These are phyloP conservation scores for Pilaira anomala DNA, from an alignment of 192 early-diverging fungal genomes.

Conservation along the genomic window DNA sequence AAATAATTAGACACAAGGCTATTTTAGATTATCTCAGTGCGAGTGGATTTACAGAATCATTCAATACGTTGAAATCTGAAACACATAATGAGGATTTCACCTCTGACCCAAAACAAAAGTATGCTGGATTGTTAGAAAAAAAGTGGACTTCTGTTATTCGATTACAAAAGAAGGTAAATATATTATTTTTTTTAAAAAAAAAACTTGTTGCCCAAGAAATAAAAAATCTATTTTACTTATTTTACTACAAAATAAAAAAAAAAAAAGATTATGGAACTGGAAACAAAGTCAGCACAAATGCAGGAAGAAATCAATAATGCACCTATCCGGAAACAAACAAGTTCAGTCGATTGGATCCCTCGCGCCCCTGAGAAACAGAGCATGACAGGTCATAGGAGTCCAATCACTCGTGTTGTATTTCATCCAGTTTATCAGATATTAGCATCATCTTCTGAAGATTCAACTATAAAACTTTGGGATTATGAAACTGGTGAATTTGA, in stretches of 20 bases:
- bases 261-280: constrained; percentile 84
- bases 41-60: constrained; percentile 67
- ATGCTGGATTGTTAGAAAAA: constrained; percentile 78
- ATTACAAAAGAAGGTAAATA: constrained; percentile 79
- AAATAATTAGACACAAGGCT: constrained; percentile 60
- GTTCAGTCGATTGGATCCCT: constrained; percentile 75
- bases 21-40: constrained; percentile 87
- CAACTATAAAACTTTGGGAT: constrained; percentile 91
- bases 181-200: background rate
- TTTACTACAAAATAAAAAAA: background rate
- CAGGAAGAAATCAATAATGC: constrained; percentile 67
- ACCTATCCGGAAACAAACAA: constrained; percentile 49
- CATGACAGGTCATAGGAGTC: constrained; percentile 75
- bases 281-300: constrained; percentile 73
- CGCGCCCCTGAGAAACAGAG: constrained; percentile 71
- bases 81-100: constrained; percentile 67
- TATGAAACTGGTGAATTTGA: constrained; percentile 90
- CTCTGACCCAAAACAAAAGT: constrained; percentile 72
- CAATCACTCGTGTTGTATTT: constrained; percentile 78
- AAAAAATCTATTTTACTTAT: background rate
- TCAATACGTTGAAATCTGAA: constrained; percentile 66
- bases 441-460: constrained; percentile 86
- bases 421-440: constrained; percentile 82
- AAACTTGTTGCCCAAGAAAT: background rate
- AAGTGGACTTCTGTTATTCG: constrained; percentile 95